These are phyloP conservation scores for Bipolaris gigantea DNA, from an alignment of 2,329 filamentous ascomycete genomes.

Conservation along the genomic window DNA sequence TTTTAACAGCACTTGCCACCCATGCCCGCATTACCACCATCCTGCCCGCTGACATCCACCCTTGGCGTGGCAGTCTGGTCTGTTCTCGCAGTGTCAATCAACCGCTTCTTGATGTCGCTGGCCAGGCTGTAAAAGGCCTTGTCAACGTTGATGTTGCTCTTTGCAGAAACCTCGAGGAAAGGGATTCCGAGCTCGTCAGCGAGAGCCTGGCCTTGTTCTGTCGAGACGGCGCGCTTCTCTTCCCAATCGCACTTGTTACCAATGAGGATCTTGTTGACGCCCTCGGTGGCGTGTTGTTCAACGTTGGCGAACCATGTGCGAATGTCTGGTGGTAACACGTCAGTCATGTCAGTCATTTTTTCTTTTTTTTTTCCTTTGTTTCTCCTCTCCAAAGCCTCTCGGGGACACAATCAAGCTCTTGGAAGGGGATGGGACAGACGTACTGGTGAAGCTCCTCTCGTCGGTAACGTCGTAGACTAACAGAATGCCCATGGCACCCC, in stretches of 20 bases:
- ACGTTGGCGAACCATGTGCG: slow-evolving; percentile 99
- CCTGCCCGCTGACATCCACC: slow-evolving; percentile 41
- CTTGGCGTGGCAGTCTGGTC: slow-evolving; percentile 51
- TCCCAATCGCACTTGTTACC: slow-evolving; percentile 99
- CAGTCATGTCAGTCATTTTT: slow-evolving; percentile 18
- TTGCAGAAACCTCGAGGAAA: slow-evolving; percentile 97
- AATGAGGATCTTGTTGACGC: slow-evolving; percentile 99
- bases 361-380: slow-evolving; percentile 9
- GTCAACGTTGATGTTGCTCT: slow-evolving; percentile 99
- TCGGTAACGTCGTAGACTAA: slow-evolving; percentile 99
- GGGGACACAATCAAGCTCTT: not conserved
- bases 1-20: slow-evolving; percentile 46
- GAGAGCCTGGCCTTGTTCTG: slow-evolving; percentile 87
- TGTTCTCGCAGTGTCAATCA: slow-evolving; percentile 86
- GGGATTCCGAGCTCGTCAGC: slow-evolving; percentile 96
- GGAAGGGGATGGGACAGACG: slow-evolving; percentile 37
- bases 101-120: slow-evolving; percentile 95
- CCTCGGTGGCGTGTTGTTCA: slow-evolving; percentile 96
- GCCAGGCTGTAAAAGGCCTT: slow-evolving; percentile 97
- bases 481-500: slow-evolving; percentile 96
- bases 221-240: slow-evolving; percentile 93
- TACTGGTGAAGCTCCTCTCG: slow-evolving; percentile 93
- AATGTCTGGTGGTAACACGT: slow-evolving; percentile 68
- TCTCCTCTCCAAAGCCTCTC: not conserved
- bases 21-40: slow-evolving; percentile 31